Evolutionary conservation across 2,329 filamentous ascomycete species (phyloP), one percentile per base, ranked within the genome.

Genomic region (Ophiostoma montium): DNA sequence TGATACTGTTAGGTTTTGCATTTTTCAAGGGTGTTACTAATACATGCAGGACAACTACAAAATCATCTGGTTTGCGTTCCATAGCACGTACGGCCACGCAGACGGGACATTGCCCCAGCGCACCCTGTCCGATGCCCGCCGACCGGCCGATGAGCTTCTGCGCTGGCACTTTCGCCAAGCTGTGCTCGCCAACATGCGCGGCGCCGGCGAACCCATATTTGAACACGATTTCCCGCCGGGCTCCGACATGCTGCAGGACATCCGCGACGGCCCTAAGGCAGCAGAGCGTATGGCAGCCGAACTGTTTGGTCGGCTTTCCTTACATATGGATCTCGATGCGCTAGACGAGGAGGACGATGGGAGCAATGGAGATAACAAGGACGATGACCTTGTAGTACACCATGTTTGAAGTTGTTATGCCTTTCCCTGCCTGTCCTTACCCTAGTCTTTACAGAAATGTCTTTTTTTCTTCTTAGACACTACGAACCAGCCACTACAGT

Each of bases 191-290:
- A 39, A 39, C 12, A 19, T 39, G 18, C 36, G 36, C 36, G 36
- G 36, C 18, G 36, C 18, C 10, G 36, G 36, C 18, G 36, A 39
- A 18, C 36, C 36, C 5, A 6, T 23, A 2, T 12, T 39, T 12
- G 36, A 39, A 5, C 21, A 13, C 21, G 36, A 39, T 18, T 39
- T 19, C 36, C 36, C 36, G 8, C 36, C 36, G 4, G 36, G 36
- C 18, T 21, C 36, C 1, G 36, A 61, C 48, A 57, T 58, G 38
- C 53, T 65, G 44, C 57, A 56, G 12, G 51, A 58, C 16, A 62
- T 63, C 43, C 52, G 58, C 18, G 15, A 21, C 10, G 35, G 43
- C n/a, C 48, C 48, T 1, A 30, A 33, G 13, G 43, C 48, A 10
- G 43, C 48, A 5, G 48, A 47, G 36, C 35, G 48, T 0, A 50